A percentile compares a stretch with the other conserved stretches of the same genome.
phyloP scores from a whole-genome alignment of 208 protist species.

The Sergeia podlipaevii region DNA sequence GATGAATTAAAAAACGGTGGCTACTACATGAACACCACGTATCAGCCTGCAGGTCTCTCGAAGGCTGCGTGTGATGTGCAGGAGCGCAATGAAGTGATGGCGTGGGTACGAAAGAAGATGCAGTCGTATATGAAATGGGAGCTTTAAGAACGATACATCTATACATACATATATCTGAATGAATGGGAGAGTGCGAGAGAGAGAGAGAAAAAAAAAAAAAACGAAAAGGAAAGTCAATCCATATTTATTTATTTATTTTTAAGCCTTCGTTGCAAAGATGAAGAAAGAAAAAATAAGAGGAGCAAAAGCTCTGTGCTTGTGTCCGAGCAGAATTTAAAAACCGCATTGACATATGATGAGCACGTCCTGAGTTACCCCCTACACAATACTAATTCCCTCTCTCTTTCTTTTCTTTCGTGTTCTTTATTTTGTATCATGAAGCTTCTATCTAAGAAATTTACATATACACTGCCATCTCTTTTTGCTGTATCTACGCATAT shows the following conservation, averaged over 20 bases:
- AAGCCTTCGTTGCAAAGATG: background rate
- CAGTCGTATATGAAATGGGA: constrained; percentile 82
- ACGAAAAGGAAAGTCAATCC: background rate
- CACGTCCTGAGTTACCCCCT: too few species aligned
- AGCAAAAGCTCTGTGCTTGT: too few species aligned
- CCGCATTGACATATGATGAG: background rate
- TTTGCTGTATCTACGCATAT: too few species aligned
- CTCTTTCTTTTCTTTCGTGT: background rate
- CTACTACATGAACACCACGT: constrained; percentile 75
- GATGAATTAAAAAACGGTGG: constrained; percentile 76
- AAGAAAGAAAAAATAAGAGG: constrained; percentile 16
- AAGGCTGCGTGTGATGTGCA: constrained; percentile 51
- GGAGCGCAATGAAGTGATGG: constrained; percentile 62
- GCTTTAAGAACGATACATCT: background rate
- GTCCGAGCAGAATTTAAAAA: background rate
- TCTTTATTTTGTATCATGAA: background rate
- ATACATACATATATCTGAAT: constrained; percentile 5
- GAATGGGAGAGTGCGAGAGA: constrained; percentile 1
- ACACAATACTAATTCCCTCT: background rate
- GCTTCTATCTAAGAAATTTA: background rate
- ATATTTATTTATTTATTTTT: constrained; percentile 6
- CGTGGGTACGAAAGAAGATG: constrained; percentile 69
- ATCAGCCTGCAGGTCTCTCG: constrained; percentile 59
- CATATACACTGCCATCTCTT: background rate
- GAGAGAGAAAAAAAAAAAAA: background rate